phyloP scores from a whole-genome alignment of 1,284 basidiomycete genomes.

The Lignosus rhinocerotis region DNA sequence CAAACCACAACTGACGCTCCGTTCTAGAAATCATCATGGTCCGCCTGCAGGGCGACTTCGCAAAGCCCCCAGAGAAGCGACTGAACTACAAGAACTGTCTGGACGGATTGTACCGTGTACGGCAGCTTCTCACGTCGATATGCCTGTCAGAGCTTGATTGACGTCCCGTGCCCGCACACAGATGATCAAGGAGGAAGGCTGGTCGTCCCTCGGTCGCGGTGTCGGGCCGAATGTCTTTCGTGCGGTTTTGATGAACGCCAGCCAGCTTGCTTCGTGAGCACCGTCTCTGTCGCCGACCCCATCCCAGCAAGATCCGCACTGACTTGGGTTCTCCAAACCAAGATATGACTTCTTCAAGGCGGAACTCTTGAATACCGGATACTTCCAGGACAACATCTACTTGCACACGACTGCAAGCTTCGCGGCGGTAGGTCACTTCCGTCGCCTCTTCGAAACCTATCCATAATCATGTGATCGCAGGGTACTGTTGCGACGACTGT shows the following conservation, averaged over 20 bases:
- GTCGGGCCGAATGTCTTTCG: constrained; percentile 85
- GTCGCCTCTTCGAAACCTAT: not conserved
- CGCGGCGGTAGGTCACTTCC: constrained; percentile 62
- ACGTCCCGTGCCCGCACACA: constrained; percentile 31
- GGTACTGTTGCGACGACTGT: constrained; percentile 92
- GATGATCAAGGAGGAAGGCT: constrained; percentile 86
- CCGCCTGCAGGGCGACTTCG: constrained; percentile 80
- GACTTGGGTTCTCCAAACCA: not conserved
- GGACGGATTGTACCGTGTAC: constrained; percentile 78
- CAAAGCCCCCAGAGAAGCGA: constrained; percentile 79
- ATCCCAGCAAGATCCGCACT: too few species aligned
- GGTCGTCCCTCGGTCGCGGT: constrained; percentile 75
- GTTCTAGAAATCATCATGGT: constrained; percentile 81
- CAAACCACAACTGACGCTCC: not conserved
- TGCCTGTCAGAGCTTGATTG: not conserved
- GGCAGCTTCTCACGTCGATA: constrained; percentile 30
- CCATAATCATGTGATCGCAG: constrained; percentile 35
- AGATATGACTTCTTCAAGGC: constrained; percentile 92
- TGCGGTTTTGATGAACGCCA: constrained; percentile 88
- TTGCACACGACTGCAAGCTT: constrained; percentile 87
- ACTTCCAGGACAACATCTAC: constrained; percentile 79
- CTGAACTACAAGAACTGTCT: constrained; percentile 88
- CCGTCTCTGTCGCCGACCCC: not conserved
- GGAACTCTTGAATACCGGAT: constrained; percentile 65
- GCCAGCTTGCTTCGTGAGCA: constrained; percentile 83